phyloP scores from a whole-genome alignment of 202 grass and related monocot species.

The Musa balbisiana region DNA sequence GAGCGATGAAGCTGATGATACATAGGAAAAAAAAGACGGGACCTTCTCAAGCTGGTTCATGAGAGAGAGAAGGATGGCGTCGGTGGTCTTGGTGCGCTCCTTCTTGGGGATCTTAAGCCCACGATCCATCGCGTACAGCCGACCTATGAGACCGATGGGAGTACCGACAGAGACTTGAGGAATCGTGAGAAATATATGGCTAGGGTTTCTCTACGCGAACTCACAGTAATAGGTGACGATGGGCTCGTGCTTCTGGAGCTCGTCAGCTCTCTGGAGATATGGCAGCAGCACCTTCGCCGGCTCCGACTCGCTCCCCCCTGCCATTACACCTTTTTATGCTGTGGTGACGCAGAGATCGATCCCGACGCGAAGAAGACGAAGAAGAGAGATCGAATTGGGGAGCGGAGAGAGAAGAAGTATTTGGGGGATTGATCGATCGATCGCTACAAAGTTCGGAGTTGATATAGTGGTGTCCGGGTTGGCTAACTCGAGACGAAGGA shows the following conservation, averaged over 20 bases:
- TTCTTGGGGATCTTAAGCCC: constrained; percentile 51
- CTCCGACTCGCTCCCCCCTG: constrained; percentile 54
- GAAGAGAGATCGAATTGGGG: background rate
- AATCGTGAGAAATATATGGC: too few species aligned
- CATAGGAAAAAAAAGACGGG: background rate
- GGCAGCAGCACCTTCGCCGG: constrained; percentile 87
- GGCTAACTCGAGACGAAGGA: background rate
- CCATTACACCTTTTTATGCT: background rate
- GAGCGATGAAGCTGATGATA: background rate
- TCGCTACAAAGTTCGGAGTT: background rate
- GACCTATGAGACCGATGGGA: constrained; percentile 30
- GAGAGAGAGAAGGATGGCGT: background rate
- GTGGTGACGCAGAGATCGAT: too few species aligned
- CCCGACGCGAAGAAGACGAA: background rate
- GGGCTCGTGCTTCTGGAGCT: constrained; percentile 98
- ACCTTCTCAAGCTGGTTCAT: constrained; percentile 1
- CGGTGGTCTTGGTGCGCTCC: background rate
- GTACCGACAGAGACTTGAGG: too few species aligned
- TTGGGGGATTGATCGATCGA: background rate
- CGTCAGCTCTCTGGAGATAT: constrained; percentile 94
- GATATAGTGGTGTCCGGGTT: background rate
- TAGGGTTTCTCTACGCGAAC: background rate
- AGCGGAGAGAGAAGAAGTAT: background rate
- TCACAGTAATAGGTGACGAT: constrained; percentile 97
- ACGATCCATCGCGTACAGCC: constrained; percentile 87